These are phyloP conservation scores for Obelidium mucronatum DNA, from an alignment of 192 early-diverging fungal species.

Conservation along the genomic window DNA sequence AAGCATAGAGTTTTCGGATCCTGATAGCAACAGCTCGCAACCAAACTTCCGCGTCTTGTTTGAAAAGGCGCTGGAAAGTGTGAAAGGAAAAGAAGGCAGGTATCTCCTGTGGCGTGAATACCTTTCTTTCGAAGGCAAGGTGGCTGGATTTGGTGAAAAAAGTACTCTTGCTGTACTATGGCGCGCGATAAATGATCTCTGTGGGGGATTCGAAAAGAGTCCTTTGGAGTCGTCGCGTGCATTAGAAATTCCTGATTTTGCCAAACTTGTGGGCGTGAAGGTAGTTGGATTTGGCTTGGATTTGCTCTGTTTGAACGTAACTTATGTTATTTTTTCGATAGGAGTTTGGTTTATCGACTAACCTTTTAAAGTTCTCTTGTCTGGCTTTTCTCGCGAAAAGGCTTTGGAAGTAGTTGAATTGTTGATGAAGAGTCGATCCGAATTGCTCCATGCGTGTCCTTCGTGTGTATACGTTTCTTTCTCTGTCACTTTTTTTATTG, in stretches of 20 bases:
- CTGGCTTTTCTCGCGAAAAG: not conserved
- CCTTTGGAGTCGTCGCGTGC: not conserved
- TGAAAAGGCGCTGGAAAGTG: slow-evolving; percentile 4
- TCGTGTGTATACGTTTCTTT: not conserved
- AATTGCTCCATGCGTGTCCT: not conserved
- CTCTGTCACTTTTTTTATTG: not conserved
- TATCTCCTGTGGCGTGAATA: slow-evolving; percentile 22
- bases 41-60: not conserved
- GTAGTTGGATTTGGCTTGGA: no score
- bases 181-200: slow-evolving; percentile 18
- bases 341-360: not conserved
- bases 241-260: not conserved
- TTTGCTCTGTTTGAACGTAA: no score
- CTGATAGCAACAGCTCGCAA: not conserved
- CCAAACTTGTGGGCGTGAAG: not conserved
- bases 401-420: not conserved
- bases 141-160: not conserved
- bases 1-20: slow-evolving; percentile 1
- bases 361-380: not conserved
- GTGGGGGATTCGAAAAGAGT: not conserved
- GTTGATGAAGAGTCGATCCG: slow-evolving; percentile 3
- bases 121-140: not conserved
- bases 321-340: no score
- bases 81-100: not conserved
- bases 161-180: not conserved